Percentiles rank a stretch among this genome's conserved stretches.
Conservation (phyloP, 202 grass and related monocot genomes). For the Miscanthus sacchariflorus region DNA sequence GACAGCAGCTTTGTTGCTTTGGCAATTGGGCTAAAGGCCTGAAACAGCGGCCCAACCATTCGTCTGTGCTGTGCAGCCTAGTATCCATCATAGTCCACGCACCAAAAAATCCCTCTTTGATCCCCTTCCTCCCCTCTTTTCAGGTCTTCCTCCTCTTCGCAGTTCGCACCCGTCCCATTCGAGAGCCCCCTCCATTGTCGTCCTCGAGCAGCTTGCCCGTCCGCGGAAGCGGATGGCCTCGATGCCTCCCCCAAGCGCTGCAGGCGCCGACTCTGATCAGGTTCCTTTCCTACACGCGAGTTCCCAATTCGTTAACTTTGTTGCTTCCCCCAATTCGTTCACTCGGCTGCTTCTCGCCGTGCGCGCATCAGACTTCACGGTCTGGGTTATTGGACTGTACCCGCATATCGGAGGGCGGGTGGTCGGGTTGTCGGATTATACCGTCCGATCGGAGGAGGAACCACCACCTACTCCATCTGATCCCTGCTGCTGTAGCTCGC, state of each 20-base stretch:
- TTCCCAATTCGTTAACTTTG: not conserved
- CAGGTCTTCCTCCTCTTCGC: too few species aligned
- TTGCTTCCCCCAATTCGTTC: not conserved
- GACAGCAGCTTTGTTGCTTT: too few species aligned
- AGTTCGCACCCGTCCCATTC: too few species aligned
- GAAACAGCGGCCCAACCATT: too few species aligned
- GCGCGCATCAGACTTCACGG: not conserved
- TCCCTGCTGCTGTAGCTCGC: not conserved
- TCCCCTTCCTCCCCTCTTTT: too few species aligned
- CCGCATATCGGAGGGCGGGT: not conserved
- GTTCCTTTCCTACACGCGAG: not conserved
- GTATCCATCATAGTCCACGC: too few species aligned
- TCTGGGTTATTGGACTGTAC: not conserved
- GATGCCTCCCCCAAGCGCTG: constrained; percentile 32
- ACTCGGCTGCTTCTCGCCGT: not conserved
- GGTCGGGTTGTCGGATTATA: not conserved
- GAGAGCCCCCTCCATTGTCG: not conserved
- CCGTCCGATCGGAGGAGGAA: not conserved
- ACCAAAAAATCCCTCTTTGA: too few species aligned
- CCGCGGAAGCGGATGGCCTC: constrained; percentile 38
- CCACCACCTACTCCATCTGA: not conserved
- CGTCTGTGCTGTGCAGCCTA: too few species aligned
- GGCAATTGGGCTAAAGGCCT: too few species aligned
- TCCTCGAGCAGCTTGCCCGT: constrained; percentile 3
- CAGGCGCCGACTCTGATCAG: constrained; percentile 55